These are phyloP conservation scores for Pinus taeda DNA, from an alignment of 75 land plant genomes.

Conservation along the genomic window DNA sequence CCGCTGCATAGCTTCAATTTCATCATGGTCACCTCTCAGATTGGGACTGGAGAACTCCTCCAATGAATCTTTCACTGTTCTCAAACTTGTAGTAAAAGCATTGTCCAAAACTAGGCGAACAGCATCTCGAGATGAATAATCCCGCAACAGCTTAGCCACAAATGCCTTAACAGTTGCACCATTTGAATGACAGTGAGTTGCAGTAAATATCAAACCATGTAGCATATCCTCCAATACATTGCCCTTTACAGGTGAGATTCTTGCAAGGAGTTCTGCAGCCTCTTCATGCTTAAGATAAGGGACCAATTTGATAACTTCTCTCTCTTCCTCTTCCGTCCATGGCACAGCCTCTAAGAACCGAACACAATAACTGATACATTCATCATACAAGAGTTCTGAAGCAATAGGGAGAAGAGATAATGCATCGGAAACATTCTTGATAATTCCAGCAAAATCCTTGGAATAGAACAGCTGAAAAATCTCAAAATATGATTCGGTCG, in stretches of 20 bases:
- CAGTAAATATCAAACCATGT: slow-evolving; percentile 56
- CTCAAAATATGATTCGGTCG: slow-evolving; percentile 28
- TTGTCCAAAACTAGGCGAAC: slow-evolving; percentile 65
- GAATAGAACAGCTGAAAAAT: slow-evolving; percentile 68
- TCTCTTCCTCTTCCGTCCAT: slow-evolving; percentile 89
- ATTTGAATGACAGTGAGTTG: slow-evolving; percentile 63
- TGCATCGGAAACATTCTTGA: slow-evolving; percentile 42
- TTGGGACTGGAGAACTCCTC: slow-evolving; percentile 92
- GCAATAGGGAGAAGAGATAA: slow-evolving; percentile 70
- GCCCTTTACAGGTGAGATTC: slow-evolving; percentile 46
- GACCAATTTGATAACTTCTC: slow-evolving; percentile 45
- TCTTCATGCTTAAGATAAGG: slow-evolving; percentile 60
- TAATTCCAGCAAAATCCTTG: slow-evolving; percentile 44
- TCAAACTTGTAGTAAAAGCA: slow-evolving; percentile 63
- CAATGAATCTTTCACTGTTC: slow-evolving; percentile 66
- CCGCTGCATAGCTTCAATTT: slow-evolving; percentile 91
- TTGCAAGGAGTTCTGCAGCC: slow-evolving; percentile 58
- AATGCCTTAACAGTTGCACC: slow-evolving; percentile 80
- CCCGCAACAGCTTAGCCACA: slow-evolving; percentile 70
- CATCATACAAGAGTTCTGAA: slow-evolving; percentile 80
- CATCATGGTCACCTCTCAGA: slow-evolving; percentile 77
- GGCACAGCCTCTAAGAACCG: slow-evolving; percentile 87
- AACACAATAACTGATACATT: slow-evolving; percentile 67
- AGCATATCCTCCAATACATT: slow-evolving; percentile 73
- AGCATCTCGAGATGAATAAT: slow-evolving; percentile 66